Evolutionary conservation across 257 asterid species (phyloP).

Genomic region (Petunia secreta): DNA sequence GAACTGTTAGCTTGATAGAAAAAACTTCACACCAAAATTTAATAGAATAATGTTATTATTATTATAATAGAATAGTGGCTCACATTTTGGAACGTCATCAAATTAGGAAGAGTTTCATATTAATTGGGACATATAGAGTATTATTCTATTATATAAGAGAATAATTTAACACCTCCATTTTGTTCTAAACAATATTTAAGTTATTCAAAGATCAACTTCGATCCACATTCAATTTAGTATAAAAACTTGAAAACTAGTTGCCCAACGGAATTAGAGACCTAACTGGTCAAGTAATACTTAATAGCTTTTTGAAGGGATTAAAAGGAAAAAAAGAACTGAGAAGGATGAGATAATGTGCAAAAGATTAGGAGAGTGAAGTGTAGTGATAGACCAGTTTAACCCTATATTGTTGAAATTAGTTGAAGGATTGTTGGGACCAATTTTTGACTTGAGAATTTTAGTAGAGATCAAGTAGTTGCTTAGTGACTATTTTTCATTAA

Average conservation of each 20-base stretch:
- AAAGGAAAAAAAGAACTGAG: too few species aligned
- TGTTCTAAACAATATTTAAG: background rate
- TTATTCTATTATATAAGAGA: conserved; percentile 5
- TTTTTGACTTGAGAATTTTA: background rate
- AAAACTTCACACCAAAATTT: background rate
- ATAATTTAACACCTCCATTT: background rate
- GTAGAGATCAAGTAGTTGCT: conserved; percentile 10
- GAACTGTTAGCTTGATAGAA: background rate
- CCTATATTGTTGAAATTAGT: background rate
- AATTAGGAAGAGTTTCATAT: background rate
- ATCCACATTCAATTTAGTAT: background rate
- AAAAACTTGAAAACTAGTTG: conserved; percentile 8
- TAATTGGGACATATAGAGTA: background rate
- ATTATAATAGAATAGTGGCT: background rate
- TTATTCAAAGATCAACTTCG: conserved; percentile 19
- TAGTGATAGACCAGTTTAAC: background rate
- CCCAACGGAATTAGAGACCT: background rate
- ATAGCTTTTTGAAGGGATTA: too few species aligned
- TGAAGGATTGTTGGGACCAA: background rate
- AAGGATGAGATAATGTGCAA: background rate
- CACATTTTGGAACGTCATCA: background rate
- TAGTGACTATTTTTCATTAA: background rate
- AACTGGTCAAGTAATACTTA: background rate
- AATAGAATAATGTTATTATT: background rate
- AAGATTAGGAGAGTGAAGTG: conserved; percentile 21